phyloP scores from a whole-genome alignment of 108 stramenopile genomes.

The Bacterosira constricta region DNA sequence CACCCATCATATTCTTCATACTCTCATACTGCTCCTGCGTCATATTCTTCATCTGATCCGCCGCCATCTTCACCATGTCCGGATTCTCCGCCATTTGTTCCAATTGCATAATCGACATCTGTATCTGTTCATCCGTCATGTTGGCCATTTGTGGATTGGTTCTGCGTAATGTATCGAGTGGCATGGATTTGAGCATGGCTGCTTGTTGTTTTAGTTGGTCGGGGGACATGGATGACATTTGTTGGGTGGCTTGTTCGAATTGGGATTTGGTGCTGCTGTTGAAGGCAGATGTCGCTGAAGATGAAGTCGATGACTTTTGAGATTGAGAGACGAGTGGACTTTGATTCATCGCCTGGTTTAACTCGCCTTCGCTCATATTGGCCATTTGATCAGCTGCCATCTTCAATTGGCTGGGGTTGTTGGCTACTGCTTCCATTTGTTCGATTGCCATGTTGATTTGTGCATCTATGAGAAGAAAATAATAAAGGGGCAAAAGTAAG shows the following conservation, averaged over 20 bases:
- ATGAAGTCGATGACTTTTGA: neutral
- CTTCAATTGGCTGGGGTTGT: conserved; percentile 63
- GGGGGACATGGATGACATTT: conserved; percentile 61
- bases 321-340: neutral
- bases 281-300: neutral
- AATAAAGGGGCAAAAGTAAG: too few relatives aligned
- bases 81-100: conserved; percentile 78
- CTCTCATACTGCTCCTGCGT: conserved; percentile 58
- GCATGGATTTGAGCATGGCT: conserved; percentile 57
- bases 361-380: conserved; percentile 20
- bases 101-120: conserved; percentile 62
- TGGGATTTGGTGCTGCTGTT: neutral
- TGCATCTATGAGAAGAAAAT: conserved; percentile 24
- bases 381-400: conserved; percentile 45
- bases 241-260: conserved; percentile 26
- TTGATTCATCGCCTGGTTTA: neutral
- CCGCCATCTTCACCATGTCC: conserved; percentile 69
- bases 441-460: conserved; percentile 58
- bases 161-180: conserved; percentile 38
- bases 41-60: conserved; percentile 70
- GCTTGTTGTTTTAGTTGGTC: conserved; percentile 66
- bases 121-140: conserved; percentile 72
- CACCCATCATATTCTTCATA: conserved; percentile 40
- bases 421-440: conserved; percentile 77
- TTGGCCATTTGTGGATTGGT: conserved; percentile 75